These are phyloP conservation scores for Gossypium turneri DNA, from an alignment of 345 rosid genomes.

Conservation along the genomic window DNA sequence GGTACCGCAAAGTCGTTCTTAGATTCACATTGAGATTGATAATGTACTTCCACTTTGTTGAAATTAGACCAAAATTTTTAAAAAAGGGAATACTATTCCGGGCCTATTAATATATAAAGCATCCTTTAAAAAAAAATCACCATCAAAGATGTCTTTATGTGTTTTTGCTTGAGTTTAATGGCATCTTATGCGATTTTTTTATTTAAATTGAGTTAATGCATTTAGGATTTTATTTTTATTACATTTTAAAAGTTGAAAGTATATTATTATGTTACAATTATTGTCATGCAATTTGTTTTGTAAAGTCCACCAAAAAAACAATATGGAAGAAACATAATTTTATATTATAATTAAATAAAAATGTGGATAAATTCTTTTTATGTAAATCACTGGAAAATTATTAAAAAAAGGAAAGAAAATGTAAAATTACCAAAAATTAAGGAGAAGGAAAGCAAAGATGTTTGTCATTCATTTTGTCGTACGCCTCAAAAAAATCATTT, in stretches of 20 bases:
- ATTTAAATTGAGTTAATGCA: neutral
- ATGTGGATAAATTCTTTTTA: neutral
- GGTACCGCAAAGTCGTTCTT: constrained; percentile 24
- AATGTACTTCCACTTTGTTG: constrained; percentile 26
- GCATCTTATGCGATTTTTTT: neutral
- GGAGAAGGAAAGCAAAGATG: constrained; percentile 5
- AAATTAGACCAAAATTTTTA: constrained; percentile 13
- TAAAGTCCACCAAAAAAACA: too few relatives aligned
- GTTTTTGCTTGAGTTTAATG: neutral
- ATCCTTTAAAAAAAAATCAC: neutral
- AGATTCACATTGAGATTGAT: constrained; percentile 27
- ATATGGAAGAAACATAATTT: neutral
- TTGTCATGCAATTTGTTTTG: too few relatives aligned
- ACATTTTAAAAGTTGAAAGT: too few relatives aligned
- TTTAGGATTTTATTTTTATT: too few relatives aligned
- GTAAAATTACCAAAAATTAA: constrained; percentile 20
- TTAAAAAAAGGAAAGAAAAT: neutral
- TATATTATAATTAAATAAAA: neutral
- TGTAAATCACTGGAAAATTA: neutral
- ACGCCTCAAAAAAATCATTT: neutral
- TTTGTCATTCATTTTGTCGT: neutral
- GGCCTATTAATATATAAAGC: constrained; percentile 4
- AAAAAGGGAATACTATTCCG: constrained; percentile 13
- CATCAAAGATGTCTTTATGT: neutral
- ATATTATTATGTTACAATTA: too few relatives aligned